phyloP scores from a whole-genome alignment of 306 rosid species.

The Gillenia trifoliata region DNA sequence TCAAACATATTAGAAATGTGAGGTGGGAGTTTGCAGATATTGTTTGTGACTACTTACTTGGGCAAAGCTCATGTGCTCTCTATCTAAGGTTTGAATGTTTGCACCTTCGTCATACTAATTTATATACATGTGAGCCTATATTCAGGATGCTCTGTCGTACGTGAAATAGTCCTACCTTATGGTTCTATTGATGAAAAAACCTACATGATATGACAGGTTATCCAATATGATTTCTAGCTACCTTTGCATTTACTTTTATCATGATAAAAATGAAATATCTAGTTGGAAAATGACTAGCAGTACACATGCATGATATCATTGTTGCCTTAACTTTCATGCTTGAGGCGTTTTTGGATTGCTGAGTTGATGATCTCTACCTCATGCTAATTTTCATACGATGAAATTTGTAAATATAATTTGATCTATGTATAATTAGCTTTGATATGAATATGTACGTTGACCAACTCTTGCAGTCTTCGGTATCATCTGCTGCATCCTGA shows the following conservation, averaged over 20 bases:
- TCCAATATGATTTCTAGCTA: not conserved
- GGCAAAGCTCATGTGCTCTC: constrained; percentile 87
- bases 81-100: constrained; percentile 66
- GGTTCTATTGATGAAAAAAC: no score
- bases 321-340: constrained; percentile 6
- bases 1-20: constrained; percentile 89
- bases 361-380: not conserved
- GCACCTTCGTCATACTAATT: not conserved
- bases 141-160: not conserved
- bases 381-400: not conserved
- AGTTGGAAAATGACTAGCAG: not conserved
- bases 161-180: no score
- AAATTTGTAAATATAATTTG: not conserved
- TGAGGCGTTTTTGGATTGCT: not conserved
- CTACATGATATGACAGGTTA: not conserved
- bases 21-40: constrained; percentile 91
- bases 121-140: not conserved
- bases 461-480: constrained; percentile 74
- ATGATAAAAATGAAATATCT: no score
- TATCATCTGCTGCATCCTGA: constrained; percentile 97
- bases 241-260: not conserved
- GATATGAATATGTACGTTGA: constrained; percentile 18
- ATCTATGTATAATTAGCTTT: constrained; percentile 12
- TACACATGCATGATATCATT: not conserved
- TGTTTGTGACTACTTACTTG: constrained; percentile 83